phyloP scores from a whole-genome alignment of 257 asterid species.

The Ilex asprella region DNA sequence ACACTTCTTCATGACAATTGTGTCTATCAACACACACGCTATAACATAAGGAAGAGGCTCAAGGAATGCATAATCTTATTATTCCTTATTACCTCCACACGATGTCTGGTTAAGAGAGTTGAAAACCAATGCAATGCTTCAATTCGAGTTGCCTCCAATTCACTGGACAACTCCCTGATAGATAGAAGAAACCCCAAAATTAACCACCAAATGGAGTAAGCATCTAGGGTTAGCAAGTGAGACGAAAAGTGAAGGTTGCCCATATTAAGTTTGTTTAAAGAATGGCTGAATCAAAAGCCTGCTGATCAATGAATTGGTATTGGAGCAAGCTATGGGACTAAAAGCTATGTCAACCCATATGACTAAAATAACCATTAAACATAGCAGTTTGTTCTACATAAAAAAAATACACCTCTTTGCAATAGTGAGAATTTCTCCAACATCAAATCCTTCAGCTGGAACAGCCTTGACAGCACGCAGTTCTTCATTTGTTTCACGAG shows the following conservation, averaged over 20 bases:
- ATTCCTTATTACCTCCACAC: slow-evolving; percentile 53
- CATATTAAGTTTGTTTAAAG: no score
- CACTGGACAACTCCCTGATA: slow-evolving; percentile 81
- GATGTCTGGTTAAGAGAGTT: slow-evolving; percentile 57
- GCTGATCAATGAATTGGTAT: no score
- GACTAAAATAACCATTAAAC: background rate
- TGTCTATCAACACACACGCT: no score
- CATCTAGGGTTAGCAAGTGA: background rate
- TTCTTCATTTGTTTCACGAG: slow-evolving; percentile 95
- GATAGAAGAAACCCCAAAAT: slow-evolving; percentile 9
- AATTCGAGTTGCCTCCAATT: slow-evolving; percentile 97
- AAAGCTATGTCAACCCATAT: background rate
- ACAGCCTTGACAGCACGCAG: slow-evolving; percentile 78
- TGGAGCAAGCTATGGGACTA: background rate
- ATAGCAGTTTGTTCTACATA: no score
- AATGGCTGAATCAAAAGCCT: no score
- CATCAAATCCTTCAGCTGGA: slow-evolving; percentile 84
- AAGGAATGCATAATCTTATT: background rate
- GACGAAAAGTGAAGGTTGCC: no score
- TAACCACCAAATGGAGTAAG: background rate
- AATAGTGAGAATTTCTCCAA: slow-evolving; percentile 75
- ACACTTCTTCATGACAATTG: no score
- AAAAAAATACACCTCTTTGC: slow-evolving; percentile 66
- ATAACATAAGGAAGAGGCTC: no score
- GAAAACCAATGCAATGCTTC: slow-evolving; percentile 97